phyloP scores from a whole-genome alignment of 805 yeast species.

The Wickerhamiella dianesei region DNA sequence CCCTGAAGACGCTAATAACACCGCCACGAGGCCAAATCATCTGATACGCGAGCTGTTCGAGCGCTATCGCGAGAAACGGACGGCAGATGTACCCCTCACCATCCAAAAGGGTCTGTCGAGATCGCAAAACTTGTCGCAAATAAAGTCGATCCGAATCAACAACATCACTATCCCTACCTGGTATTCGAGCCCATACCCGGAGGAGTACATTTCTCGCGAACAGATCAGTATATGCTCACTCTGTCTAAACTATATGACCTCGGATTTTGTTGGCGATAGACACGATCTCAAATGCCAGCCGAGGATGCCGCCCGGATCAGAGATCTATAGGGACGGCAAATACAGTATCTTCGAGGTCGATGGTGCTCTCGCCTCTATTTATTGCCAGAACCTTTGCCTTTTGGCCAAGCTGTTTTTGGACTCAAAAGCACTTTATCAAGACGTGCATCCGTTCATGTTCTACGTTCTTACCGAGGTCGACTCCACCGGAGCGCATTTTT shows the following conservation, averaged over 20 bases:
- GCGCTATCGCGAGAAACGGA: not conserved
- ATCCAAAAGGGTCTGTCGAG: not conserved
- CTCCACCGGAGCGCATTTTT: conserved; percentile 50
- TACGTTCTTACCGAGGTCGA: conserved; percentile 69
- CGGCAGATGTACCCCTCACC: not conserved
- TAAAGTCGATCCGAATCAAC: conserved; percentile 56
- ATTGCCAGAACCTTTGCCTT: conserved; percentile 81
- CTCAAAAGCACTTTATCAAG: conserved; percentile 84
- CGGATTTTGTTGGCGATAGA: conserved; percentile 51
- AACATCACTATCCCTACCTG: conserved; percentile 71
- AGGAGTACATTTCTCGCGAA: conserved; percentile 52
- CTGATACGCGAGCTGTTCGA: conserved; percentile 9
- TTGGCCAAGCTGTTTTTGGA: conserved; percentile 79
- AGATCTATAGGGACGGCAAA: conserved; percentile 64
- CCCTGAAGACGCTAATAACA: not conserved
- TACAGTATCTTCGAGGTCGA: conserved; percentile 81
- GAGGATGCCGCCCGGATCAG: conserved; percentile 79
- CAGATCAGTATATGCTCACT: conserved; percentile 67
- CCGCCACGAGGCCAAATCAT: conserved; percentile 9
- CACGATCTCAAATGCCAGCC: conserved; percentile 61
- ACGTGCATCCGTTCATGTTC: conserved; percentile 89
- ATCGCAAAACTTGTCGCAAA: conserved; percentile 25
- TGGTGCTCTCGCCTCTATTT: conserved; percentile 67
- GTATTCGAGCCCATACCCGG: conserved; percentile 90
- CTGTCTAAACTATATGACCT: conserved; percentile 67